Conservation (phyloP, 1,139 yeast genomes). For the Hansenula anomala region DNA sequence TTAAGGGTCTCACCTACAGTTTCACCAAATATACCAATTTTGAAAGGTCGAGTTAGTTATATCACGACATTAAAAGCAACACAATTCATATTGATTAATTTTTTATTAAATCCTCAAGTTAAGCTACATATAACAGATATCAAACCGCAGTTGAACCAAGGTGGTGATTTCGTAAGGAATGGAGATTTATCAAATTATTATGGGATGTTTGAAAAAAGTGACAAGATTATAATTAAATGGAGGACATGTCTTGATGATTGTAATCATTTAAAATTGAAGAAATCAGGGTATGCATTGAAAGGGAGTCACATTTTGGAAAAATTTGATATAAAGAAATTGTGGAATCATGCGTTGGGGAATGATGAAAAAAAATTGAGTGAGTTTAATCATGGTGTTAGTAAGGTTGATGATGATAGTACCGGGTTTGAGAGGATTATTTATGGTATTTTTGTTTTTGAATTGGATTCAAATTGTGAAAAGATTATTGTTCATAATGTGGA, state of each 20-base stretch:
- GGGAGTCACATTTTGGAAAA: not conserved
- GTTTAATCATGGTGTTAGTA: not conserved
- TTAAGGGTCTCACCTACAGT: conserved; percentile 63
- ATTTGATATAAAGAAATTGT: conserved; percentile 1
- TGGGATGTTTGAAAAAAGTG: conserved; percentile 31
- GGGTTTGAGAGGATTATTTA: conserved; percentile 7
- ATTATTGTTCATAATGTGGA: conserved; percentile 75
- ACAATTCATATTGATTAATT: conserved; percentile 47
- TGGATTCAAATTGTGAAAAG: conserved; percentile 50
- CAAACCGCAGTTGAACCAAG: no score
- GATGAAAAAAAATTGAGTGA: not conserved
- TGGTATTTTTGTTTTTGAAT: conserved; percentile 76
- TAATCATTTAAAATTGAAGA: conserved; percentile 7
- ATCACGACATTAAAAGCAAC: conserved; percentile 44
- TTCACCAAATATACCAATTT: conserved; percentile 48
- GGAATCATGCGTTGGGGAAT: not conserved
- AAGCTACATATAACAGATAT: conserved; percentile 49
- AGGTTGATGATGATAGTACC: not conserved
- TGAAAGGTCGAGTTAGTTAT: conserved; percentile 58
- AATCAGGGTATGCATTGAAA: conserved; percentile 1
- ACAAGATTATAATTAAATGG: conserved; percentile 59
- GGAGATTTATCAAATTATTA: no score
- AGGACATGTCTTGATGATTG: conserved; percentile 40
- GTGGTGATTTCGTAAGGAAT: no score
- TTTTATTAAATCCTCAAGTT: conserved; percentile 43